These are phyloP conservation scores for Raphanus raphanistrum DNA, from an alignment of 345 rosid species.

Conservation along the genomic window DNA sequence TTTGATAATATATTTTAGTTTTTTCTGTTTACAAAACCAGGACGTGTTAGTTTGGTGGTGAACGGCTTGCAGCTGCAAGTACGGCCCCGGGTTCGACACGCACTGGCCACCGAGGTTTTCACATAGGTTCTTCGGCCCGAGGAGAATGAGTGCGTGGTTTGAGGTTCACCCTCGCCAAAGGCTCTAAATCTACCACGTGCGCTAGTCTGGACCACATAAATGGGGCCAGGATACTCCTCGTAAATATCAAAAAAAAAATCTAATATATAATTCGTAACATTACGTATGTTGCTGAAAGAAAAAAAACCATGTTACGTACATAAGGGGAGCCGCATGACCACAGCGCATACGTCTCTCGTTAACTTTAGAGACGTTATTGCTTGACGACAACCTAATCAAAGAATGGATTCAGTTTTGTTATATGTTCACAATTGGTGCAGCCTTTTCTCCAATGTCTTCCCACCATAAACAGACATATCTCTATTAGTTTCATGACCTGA, in stretches of 20 bases:
- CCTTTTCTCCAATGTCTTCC: neutral
- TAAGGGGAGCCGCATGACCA: neutral
- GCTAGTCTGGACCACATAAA: too few species aligned
- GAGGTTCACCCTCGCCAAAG: too few species aligned
- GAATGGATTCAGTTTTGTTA: neutral
- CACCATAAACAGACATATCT: neutral
- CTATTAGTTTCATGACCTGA: neutral
- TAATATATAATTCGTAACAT: neutral
- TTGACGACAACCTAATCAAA: constrained; percentile 15
- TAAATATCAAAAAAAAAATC: too few species aligned
- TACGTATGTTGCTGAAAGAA: too few species aligned
- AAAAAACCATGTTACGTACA: neutral
- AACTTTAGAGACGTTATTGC: constrained; percentile 8
- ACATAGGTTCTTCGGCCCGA: too few species aligned
- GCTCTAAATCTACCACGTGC: too few species aligned
- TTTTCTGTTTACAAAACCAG: neutral
- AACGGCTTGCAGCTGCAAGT: too few species aligned
- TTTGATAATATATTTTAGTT: neutral
- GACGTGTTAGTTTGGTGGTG: too few species aligned
- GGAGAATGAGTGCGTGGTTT: too few species aligned
- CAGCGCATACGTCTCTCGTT: constrained; percentile 12
- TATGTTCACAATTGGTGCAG: neutral
- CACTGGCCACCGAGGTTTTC: too few species aligned
- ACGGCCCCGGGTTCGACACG: too few species aligned
- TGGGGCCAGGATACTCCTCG: too few species aligned